A percentile compares a stretch with the other conserved stretches of the same genome.
Evolutionary conservation across 371 early-diverging fungal genomes (phyloP).

Genomic region (Haplosporangium sp.): DNA sequence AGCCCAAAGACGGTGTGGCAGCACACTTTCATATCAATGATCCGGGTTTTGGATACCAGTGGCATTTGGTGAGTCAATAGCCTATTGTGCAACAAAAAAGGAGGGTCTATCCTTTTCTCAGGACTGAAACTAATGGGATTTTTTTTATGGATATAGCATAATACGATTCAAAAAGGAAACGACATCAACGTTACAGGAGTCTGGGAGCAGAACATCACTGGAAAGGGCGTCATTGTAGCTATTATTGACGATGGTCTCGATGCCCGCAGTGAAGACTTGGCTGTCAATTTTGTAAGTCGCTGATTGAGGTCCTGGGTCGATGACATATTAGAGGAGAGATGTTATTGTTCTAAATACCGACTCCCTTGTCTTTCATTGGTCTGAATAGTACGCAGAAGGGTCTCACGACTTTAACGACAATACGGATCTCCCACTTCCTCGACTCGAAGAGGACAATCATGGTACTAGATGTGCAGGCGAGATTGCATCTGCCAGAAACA

Average conservation of each 20-base stretch:
- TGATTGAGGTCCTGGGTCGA: background rate
- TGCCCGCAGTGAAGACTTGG: conserved; percentile 83
- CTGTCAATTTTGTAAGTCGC: conserved; percentile 86
- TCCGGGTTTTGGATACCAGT: conserved; percentile 84
- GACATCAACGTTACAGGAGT: conserved; percentile 95
- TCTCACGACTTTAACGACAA: conserved; percentile 96
- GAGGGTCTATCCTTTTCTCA: too few species aligned
- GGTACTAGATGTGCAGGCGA: conserved; percentile 98
- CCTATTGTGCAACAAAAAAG: background rate
- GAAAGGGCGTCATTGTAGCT: conserved; percentile 85
- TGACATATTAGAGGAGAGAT: background rate
- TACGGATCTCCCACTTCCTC: conserved; percentile 80
- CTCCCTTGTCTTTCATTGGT: background rate
- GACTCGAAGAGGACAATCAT: conserved; percentile 85
- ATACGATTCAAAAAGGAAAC: conserved; percentile 70
- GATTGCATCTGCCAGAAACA: conserved; percentile 91
- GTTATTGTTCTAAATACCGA: background rate
- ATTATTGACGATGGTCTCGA: conserved; percentile 97
- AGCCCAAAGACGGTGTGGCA: conserved; percentile 31
- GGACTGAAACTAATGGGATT: conserved; percentile 1
- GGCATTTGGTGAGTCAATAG: conserved; percentile 78
- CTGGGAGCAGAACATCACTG: conserved; percentile 88
- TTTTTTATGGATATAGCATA: conserved; percentile 64
- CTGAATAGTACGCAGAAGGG: conserved; percentile 76
- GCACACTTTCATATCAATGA: conserved; percentile 60